Evolutionary conservation across 2,329 filamentous ascomycete genomes (phyloP), one percentile per base, ranked within the genome.

Genomic region (Tolypocladium paradoxum): DNA sequence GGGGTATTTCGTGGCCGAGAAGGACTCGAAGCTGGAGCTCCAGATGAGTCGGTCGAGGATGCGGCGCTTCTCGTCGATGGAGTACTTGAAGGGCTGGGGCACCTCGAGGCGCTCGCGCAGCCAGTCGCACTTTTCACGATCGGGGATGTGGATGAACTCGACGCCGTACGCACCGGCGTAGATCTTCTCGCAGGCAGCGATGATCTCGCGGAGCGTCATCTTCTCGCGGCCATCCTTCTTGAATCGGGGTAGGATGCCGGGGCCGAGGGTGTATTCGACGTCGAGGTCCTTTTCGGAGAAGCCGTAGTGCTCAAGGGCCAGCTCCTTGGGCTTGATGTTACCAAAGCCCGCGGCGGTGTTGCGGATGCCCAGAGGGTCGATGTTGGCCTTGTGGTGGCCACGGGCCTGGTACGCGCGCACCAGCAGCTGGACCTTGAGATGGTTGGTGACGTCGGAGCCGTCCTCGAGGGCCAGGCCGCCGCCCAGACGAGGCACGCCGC

Each of bases 121-220:
- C 93, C 93, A 99, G 74, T 99, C 93, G 76, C 93, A 99, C 73
- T 96, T 93, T 68, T 92, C 89, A 65, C 93, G 83, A 70, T 99
- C 92, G 54, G 93, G 92, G 60, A 99, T 99, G 74, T 99, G 93
- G 68, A 99, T 97, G 74, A 96, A 99, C 73, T 99, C 93, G 55
- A 96, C 83, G 70, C 93, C 92, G 68, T 95, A 96, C n/a, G 90
- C 90, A 61, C 93, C 91, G 68, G 90, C 95, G 79, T 99, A 99
- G 65, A 96, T 88, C 69, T 84, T 87, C 75, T 99, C 93, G 74
- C 93, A 99, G 56, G 90, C 84, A 50, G 79, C 87, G 62, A 99
- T 84, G 65, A 99, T 99, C 66, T 99, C 92, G 58, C 91, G 84
- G 60, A 99, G 80, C 27, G 87, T 95, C 93, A 99, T 97, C 79